Base-by-base conservation (phyloP, 1,139 yeast genomes). In the Scheffersomyces illinoinensis region DNA sequence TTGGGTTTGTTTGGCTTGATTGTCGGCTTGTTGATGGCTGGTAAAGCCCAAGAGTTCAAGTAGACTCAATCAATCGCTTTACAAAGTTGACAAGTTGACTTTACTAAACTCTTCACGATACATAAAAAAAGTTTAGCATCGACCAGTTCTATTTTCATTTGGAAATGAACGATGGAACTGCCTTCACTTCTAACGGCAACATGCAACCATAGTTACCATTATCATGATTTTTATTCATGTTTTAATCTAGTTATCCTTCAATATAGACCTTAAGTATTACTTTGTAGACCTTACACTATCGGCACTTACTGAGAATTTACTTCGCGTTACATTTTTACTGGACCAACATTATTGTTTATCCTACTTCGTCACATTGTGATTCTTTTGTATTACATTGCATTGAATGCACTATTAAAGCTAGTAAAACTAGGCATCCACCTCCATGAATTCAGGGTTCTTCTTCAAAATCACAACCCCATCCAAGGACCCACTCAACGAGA, bases 11-110 rank as follows among this genome's bases (percentile, higher is more conserved):
- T 95, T 74, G 96, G 96, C 26, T 87, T 95, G 68, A 95, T 95
- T 79, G 98, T 95, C 57, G 99, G 99, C 52, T 86, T 95, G 68
- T 84, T 95, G 75, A 95, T 95, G 98, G 96, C 98, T 53, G 96
- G 93, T 65, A 93, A 92, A 76, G 98, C 98, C 51, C 87, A 82
- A 59, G 98, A 93, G 71, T 93, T 93, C 68, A 69, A 73, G 63
- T 78, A 67, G 59, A 24, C 23, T 50, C 43, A 33, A 5, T n/a
- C 6, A 8, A 4, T 10, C 43, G 43, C 43, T 33, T 33, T 12
- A 10, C 17, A 26, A 33, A 33, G 43, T 12, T 54, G 23, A 26
- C 48, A n/a, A 50, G 21, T 46, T 52, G 24, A 19, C 21, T 26
- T 33, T 12, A 33, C 43, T 33, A 52, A 24, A 55, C 51, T 21